Base-by-base conservation (phyloP, 140 eudicot species). In the Senecio squalidus region DNA sequence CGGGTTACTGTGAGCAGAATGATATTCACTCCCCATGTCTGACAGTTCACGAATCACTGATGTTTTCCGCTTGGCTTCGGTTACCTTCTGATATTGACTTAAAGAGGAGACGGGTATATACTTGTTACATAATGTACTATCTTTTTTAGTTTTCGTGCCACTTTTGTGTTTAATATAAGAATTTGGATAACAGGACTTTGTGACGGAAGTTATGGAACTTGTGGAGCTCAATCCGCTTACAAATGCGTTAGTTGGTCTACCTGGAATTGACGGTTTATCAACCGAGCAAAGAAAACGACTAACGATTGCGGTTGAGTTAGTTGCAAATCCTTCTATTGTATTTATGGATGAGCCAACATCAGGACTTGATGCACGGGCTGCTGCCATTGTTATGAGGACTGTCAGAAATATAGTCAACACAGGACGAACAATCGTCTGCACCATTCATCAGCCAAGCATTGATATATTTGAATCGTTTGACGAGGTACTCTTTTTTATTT, bases 261-360 rank as follows among this genome's bases (percentile, higher is more conserved):
- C 97, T 4, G 92, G 95, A 38, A 82, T 89, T 34, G 84, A 82
- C 33, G 97, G 97, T n/a, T 46, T 89, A 61, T 89, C 97, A 20
- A 86, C 86, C 0, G 97, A 89, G 60, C 97, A 89, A 75, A 55
- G 97, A 57, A 89, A 85, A 76, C 72, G 97, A 66, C 65, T 89
- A 64, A 89, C 97, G 16, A 89, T 84, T 77, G 97, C 97, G 18
- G 84, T 82, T 73, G 97, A 89, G 67, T 80, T 89, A 72, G 95
- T 89, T 17, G 95, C 97, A 10, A 89, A 89, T 74, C 97, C 97
- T 58, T 89, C 95, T 10, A 82, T 89, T 18, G 88, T 89, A 6
- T 89, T 89, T 83, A 89, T 89, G 97, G 97, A 89, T 26, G 97
- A 89, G 60, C 97, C 97, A 2, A 89, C 97, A 64, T 89, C 97